These are phyloP conservation scores for Linaria vulgaris DNA, from an alignment of 257 asterid species.

Conservation along the genomic window DNA sequence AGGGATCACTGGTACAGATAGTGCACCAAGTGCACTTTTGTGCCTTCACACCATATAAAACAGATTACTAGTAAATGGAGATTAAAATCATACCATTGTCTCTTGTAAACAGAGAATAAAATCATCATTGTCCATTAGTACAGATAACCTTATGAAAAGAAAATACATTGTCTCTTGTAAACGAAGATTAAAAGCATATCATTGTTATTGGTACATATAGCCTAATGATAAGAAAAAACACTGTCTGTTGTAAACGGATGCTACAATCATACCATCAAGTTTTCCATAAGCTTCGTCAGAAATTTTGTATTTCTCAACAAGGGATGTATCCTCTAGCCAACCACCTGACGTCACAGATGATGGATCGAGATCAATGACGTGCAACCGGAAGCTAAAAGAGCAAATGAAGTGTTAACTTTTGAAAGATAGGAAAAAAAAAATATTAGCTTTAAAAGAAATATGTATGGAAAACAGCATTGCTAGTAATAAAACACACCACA, in stretches of 20 bases:
- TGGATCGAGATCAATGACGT: slow-evolving; percentile 85
- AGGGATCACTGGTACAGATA: too few species aligned
- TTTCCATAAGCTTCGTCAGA: slow-evolving; percentile 89
- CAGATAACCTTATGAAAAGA: too few species aligned
- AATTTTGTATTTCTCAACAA: slow-evolving; percentile 90
- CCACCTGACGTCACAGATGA: slow-evolving; percentile 94
- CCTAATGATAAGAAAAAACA: neutral
- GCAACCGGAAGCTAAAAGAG: slow-evolving; percentile 67
- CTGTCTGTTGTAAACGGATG: neutral
- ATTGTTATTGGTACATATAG: slow-evolving; percentile 12
- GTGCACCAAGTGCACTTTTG: too few species aligned
- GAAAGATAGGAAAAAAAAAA: neutral
- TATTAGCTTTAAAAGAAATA: neutral
- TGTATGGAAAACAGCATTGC: neutral
- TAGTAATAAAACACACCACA: neutral
- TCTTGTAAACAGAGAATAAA: too few species aligned
- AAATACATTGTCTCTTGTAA: too few species aligned
- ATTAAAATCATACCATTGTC: too few species aligned
- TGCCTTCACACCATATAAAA: too few species aligned
- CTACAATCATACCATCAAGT: slow-evolving; percentile 59
- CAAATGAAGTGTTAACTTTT: neutral
- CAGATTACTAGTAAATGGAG: too few species aligned
- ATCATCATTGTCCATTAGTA: too few species aligned
- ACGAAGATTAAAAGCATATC: too few species aligned
- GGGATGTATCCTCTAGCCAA: slow-evolving; percentile 96